These are phyloP conservation scores for Yamadazyma aaseri DNA, from an alignment of 1,139 yeast genomes.

Conservation along the genomic window DNA sequence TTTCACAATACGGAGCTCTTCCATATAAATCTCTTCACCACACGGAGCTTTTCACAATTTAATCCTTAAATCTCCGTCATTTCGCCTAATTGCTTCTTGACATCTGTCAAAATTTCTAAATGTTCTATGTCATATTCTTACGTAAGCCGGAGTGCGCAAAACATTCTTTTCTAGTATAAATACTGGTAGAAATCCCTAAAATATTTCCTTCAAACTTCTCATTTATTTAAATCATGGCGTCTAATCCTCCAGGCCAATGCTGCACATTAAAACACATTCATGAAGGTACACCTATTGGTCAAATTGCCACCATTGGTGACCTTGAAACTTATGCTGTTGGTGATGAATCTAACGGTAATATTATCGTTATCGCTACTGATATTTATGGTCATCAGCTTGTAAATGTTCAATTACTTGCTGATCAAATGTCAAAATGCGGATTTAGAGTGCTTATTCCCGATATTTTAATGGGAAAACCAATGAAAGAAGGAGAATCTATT, in stretches of 20 bases:
- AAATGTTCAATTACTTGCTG: conserved; percentile 67
- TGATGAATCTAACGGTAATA: conserved; percentile 36
- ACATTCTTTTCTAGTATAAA: too few species aligned
- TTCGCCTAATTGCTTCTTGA: too few species aligned
- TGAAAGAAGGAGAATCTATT: conserved; percentile 15
- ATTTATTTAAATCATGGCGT: conserved; percentile 58
- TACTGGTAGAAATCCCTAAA: too few species aligned
- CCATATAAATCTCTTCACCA: too few species aligned
- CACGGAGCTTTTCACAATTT: too few species aligned
- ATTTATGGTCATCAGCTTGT: conserved; percentile 58
- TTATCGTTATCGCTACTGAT: conserved; percentile 67
- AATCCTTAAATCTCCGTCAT: too few species aligned
- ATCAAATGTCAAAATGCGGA: conserved; percentile 55
- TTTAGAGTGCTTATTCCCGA: conserved; percentile 75
- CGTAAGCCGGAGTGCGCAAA: too few species aligned
- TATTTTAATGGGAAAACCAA: conserved; percentile 58
- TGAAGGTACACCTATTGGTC: conserved; percentile 53
- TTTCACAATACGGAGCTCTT: too few species aligned
- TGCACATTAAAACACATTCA: conserved; percentile 45
- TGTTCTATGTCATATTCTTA: too few species aligned
- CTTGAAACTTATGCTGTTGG: conserved; percentile 59
- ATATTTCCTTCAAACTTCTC: too few species aligned
- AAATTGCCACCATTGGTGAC: conserved; percentile 39
- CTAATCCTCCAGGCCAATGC: conserved; percentile 52
- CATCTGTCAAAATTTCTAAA: too few species aligned